Percentiles rank a stretch among this genome's conserved stretches.
Conservation (phyloP, 345 rosid species). For the Melaleuca quinquenervia region DNA sequence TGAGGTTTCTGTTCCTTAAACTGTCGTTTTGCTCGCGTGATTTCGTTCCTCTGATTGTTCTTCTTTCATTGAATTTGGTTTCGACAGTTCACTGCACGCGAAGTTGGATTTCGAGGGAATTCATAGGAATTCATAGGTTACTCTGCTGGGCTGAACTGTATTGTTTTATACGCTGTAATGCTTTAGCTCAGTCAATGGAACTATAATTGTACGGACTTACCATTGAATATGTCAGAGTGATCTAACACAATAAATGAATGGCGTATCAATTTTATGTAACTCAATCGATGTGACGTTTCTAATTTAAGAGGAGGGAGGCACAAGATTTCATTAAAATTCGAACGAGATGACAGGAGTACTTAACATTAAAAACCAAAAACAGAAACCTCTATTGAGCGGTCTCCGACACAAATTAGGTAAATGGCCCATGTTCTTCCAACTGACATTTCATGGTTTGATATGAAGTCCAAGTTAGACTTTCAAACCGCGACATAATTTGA, state of each 20-base stretch:
- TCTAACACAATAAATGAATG: neutral
- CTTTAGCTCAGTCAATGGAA: neutral
- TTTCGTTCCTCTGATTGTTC: neutral
- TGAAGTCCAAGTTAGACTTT: neutral
- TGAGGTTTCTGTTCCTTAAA: neutral
- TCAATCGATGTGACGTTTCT: fast-evolving
- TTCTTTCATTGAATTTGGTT: neutral
- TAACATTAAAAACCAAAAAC: neutral
- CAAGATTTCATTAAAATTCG: neutral
- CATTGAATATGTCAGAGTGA: neutral
- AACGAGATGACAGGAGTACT: neutral
- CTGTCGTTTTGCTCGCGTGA: neutral
- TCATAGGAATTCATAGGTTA: neutral
- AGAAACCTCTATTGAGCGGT: neutral
- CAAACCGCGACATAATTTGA: neutral
- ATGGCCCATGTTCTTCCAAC: neutral
- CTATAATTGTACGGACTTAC: neutral
- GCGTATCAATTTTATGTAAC: fast-evolving
- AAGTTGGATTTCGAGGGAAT: neutral
- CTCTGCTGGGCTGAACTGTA: neutral
- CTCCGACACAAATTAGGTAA: neutral
- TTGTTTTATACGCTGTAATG: neutral
- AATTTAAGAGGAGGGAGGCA: neutral
- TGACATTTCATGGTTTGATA: neutral
- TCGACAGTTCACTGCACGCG: neutral